Evolutionary conservation across 441 rosid genomes (phyloP), one percentile per base, ranked within the genome.

Genomic region (Manihot esculenta): DNA sequence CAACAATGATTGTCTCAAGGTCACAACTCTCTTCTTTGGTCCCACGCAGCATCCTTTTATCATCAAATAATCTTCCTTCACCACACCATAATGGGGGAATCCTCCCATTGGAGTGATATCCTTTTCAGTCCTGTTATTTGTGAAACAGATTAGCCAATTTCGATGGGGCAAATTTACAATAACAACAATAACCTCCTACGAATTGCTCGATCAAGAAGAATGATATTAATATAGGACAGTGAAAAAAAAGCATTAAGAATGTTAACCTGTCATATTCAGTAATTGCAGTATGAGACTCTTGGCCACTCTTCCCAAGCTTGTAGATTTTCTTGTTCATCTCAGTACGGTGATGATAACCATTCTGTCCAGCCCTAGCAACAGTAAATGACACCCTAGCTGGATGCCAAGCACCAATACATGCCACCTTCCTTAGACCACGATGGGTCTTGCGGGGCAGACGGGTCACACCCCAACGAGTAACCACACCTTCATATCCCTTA

Each of bases 261-360:
- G 13, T 13, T 62, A 17, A 93, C 93, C 90, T n/a, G n/a, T n/a
- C n/a, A n/a, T n/a, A n/a, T n/a, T n/a, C n/a, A n/a, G n/a, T n/a
- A n/a, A n/a, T n/a, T 84, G 93, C 92, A 41, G 86, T 7, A 68
- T 90, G 92, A 3, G 92, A 74, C 76, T 93, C 98, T 42, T 81
- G 83, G 18, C 87, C 96, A 68, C 75, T 66, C 81, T 93, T 93
- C 8, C 98, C 97, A 26, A 93, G 54, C 83, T 83, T 88, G 84
- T 91, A 93, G 30, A 89, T 69, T 84, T 93, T 93, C 79, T 93
- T 93, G 87, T 93, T 93, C 85, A 93, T 75, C 79, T 93, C 97
- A 21, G 98, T 93, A 27, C 97, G 88, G n/a, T n/a, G n/a, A n/a
- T n/a, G n/a, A n/a, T n/a, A n/a, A n/a, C n/a, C n/a, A n/a, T n/a